Conservation (phyloP, 177 flowering plant species). For the Tripterygium wilfordii region DNA sequence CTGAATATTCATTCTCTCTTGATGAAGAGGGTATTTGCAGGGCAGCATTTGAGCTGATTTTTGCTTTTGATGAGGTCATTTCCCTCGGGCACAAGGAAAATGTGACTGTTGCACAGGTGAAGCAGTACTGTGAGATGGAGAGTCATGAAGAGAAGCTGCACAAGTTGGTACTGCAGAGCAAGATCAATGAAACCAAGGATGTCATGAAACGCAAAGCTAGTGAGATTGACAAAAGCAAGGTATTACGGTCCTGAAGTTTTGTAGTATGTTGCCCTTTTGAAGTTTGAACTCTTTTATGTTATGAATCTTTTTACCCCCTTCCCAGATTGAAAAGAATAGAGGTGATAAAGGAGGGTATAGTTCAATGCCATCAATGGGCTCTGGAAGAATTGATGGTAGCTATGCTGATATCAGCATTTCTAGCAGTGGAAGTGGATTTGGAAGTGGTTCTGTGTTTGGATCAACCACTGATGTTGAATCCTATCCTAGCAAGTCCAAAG, state of each 20-base stretch:
- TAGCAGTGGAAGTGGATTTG: slow-evolving; percentile 67
- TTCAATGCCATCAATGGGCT: slow-evolving; percentile 73
- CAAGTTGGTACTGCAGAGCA: slow-evolving; percentile 81
- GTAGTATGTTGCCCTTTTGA: no score
- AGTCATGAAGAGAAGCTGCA: slow-evolving; percentile 95
- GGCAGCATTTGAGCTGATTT: slow-evolving; percentile 87
- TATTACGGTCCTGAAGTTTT: no score
- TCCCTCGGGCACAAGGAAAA: slow-evolving; percentile 95
- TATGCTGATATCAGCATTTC: slow-evolving; percentile 74
- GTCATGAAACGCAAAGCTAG: slow-evolving; percentile 93
- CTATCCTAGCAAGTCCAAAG: slow-evolving; percentile 75
- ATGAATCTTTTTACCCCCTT: no score
- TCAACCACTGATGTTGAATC: slow-evolving; percentile 57
- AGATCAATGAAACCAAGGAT: slow-evolving; percentile 94
- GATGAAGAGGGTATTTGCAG: slow-evolving; percentile 92
- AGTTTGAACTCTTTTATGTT: no score
- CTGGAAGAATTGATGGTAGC: slow-evolving; percentile 74
- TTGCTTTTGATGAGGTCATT: slow-evolving; percentile 96
- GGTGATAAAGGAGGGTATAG: slow-evolving; percentile 82
- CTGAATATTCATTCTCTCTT: slow-evolving; percentile 71
- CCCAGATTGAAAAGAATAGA: slow-evolving; percentile 84
- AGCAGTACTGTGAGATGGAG: slow-evolving; percentile 98
- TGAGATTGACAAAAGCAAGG: slow-evolving; percentile 99
- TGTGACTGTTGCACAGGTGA: slow-evolving; percentile 90
- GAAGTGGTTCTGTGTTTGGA: slow-evolving; percentile 86